phyloP scores from a whole-genome alignment of 208 protist genomes.

The Trypanosomatidae sp. region DNA sequence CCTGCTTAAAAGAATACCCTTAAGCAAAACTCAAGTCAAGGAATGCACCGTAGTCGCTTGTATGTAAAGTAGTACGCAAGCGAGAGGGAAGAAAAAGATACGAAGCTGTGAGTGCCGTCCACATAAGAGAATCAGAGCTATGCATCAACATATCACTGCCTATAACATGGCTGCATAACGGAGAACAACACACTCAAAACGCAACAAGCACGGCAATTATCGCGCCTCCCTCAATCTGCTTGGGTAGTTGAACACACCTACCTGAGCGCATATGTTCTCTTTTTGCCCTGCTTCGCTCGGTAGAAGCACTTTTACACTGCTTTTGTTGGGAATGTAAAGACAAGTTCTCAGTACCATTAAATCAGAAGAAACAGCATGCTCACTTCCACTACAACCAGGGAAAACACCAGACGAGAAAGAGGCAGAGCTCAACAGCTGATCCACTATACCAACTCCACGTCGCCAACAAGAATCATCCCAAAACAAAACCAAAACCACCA shows the following conservation, averaged over 20 bases:
- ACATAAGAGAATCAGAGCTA: background rate
- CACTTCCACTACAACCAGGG: background rate
- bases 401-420: background rate
- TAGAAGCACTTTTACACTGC: background rate
- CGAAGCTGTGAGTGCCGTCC: background rate
- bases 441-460: constrained; percentile 75
- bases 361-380: background rate
- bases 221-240: no score
- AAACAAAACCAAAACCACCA: constrained; percentile 90
- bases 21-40: background rate
- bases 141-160: no score
- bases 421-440: background rate
- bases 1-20: background rate
- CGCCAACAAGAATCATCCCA: constrained; percentile 72
- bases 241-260: background rate
- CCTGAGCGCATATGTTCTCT: background rate
- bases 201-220: background rate
- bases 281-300: background rate
- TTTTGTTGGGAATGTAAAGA: constrained; percentile 6
- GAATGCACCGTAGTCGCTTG: background rate
- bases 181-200: background rate
- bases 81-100: background rate
- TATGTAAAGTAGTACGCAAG: background rate
- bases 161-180: background rate
- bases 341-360: constrained; percentile 1